Evolutionary conservation across 176 grass and related monocot genomes (phyloP), one percentile per base, ranked within the genome.

Genomic region (Musa beccarii): DNA sequence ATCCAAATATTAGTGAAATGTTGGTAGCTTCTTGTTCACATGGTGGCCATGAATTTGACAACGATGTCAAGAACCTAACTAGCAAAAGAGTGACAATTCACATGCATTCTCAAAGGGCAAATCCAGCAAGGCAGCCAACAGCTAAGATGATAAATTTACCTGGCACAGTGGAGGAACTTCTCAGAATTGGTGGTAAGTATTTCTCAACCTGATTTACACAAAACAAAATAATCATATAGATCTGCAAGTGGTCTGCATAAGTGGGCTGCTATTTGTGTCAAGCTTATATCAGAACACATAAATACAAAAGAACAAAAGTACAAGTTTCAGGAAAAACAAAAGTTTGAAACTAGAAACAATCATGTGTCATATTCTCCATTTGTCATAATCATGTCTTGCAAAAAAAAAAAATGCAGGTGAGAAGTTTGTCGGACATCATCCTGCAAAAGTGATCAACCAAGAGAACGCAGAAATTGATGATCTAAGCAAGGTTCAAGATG

Each of bases 31-130:
- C 25, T 59, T 52, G 21, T 52, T 51, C 62, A 29, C 52, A 54
- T 61, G 66, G 13, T 17, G 59, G 10, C 68, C 22, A 66, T 26
- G 22, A 24, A 66, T 26, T 24, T 11, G n/a, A 66, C 12, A 15
- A 67, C 8, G n/a, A 54, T 54, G 56, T 15, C 2, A 25, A 29
- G 63, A 26, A 64, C 22, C 15, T 9, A 49, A 51, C 6, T 57
- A 17, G 71, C 55, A 80, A 80, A 64, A 80, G 79, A 57, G 69
- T 80, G 13, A 73, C 49, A 1, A 80, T 80, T 52, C 69, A 80
- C 68, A 64, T 73, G 79, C 55, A 52, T 29, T 64, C 69, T 63
- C 21, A 63, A 20, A 29, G 29, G 20, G 50, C 69, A 63, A 64
- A 72, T 11, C 13, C 43, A 11, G 68, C 55, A 65, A 73, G 49